Percentiles rank a stretch among this genome's conserved stretches.
Conservation (phyloP, 1,284 basidiomycete genomes). For the Athelia psychrophila region DNA sequence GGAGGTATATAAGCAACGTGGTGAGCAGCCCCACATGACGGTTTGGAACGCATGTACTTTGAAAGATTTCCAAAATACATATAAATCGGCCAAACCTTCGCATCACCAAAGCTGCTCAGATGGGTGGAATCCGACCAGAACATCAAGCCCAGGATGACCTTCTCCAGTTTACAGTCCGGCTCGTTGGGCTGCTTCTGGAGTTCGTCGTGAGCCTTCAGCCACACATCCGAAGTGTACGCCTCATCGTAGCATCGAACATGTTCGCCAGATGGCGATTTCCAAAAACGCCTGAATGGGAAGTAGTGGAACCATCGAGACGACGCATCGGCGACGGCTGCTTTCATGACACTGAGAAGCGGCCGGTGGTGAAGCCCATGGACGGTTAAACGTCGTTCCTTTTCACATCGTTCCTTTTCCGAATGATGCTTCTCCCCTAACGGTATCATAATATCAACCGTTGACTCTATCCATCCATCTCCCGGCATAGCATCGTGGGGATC, state of each 20-base stretch:
- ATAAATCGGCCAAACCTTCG: slow-evolving; percentile 17
- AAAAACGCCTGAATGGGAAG: no score
- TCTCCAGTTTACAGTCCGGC: slow-evolving; percentile 15
- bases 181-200: slow-evolving; percentile 11
- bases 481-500: no score
- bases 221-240: slow-evolving; percentile 27
- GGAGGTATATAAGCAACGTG: slow-evolving; percentile 26
- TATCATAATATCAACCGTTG: no score
- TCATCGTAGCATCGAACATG: slow-evolving; percentile 24
- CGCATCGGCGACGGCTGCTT: no score
- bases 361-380: no score
- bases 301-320: no score
- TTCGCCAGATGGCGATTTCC: slow-evolving; percentile 6
- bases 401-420: no score
- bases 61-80: slow-evolving; percentile 22
- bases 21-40: slow-evolving; percentile 15
- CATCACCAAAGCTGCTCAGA: slow-evolving; percentile 14
- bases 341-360: no score
- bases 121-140: slow-evolving; percentile 20
- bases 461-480: no score
- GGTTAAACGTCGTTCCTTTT: no score
- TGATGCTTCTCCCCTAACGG: no score
- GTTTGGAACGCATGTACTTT: slow-evolving; percentile 22
- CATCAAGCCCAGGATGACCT: slow-evolving; percentile 15
- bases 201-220: slow-evolving; percentile 22